A percentile compares a stretch with the other conserved stretches of the same genome.
Conservation (phyloP, 2,329 filamentous ascomycete species). For the Dactylellina leptospora region DNA sequence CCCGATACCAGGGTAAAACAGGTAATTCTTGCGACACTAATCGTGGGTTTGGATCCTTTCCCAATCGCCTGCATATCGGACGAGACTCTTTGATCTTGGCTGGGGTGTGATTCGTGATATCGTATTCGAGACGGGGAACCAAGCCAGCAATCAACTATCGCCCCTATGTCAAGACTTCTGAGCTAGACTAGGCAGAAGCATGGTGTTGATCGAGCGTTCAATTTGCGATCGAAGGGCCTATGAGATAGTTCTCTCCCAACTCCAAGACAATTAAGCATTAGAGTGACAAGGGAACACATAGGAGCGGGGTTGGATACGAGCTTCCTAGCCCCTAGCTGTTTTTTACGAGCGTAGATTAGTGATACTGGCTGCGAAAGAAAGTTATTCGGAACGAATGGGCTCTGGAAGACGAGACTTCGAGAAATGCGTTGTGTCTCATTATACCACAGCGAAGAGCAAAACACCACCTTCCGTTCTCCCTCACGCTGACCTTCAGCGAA, state of each 20-base stretch:
- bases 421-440: constrained; percentile 2
- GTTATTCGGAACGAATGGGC: neutral
- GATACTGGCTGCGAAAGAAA: neutral
- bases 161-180: no score
- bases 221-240: neutral
- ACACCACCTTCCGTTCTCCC: neutral
- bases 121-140: constrained; percentile 5
- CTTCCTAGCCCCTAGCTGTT: neutral
- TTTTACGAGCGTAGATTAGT: constrained; percentile 1
- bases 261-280: neutral
- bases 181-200: constrained; percentile 28
- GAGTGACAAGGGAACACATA: neutral
- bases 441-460: constrained; percentile 15
- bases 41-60: constrained; percentile 27
- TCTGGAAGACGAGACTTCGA: neutral
- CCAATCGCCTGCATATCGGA: neutral
- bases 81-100: constrained; percentile 8
- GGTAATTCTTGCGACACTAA: neutral
- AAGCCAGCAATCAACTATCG: neutral
- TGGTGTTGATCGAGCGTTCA: constrained; percentile 13
- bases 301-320: neutral
- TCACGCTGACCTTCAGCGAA: neutral
- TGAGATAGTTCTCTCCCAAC: neutral
- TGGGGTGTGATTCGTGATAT: neutral
- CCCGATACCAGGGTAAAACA: constrained; percentile 26